Percentiles rank a stretch among this genome's conserved stretches.
Conservation (phyloP, 1,139 yeast species). For the Candida dubliniensis region DNA sequence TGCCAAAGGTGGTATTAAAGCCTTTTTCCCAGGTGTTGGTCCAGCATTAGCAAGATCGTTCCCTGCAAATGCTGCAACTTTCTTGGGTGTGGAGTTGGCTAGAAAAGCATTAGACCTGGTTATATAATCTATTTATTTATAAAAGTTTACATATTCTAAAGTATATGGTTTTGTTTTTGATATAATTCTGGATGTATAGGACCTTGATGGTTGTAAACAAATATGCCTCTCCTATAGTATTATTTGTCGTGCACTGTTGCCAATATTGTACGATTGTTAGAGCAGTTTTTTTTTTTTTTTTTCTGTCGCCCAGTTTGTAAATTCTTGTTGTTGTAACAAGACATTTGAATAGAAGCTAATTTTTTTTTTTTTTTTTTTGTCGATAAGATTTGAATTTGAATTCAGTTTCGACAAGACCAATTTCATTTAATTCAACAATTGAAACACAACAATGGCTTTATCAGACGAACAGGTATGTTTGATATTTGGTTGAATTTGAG, state of each 20-base stretch:
- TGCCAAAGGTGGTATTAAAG: constrained; percentile 76
- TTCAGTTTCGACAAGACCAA: not conserved
- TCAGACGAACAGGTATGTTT: constrained; percentile 49
- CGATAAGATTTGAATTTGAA: constrained; percentile 8
- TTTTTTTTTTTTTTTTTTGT: constrained; percentile 6
- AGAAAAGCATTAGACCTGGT: constrained; percentile 59
- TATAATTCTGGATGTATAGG: not conserved
- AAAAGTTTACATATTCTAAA: not conserved
- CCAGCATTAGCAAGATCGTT: constrained; percentile 93
- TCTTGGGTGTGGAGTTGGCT: constrained; percentile 91
- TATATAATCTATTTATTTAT: constrained; percentile 15
- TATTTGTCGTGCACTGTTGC: constrained; percentile 2
- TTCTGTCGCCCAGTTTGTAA: not conserved
- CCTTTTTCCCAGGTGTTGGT: constrained; percentile 96
- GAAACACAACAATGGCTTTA: constrained; percentile 35
- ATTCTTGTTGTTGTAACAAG: not conserved
- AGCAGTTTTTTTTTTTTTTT: not conserved
- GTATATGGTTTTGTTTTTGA: not conserved
- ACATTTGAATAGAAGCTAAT: not conserved
- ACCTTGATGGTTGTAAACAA: not conserved
- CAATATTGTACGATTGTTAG: not conserved
- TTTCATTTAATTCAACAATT: constrained; percentile 1
- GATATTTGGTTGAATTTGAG: too few species aligned
- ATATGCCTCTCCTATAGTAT: not conserved
- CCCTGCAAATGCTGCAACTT: constrained; percentile 98